These are phyloP conservation scores for Trichophyton equinum DNA, from an alignment of 2,329 filamentous ascomycete species.

Conservation along the genomic window DNA sequence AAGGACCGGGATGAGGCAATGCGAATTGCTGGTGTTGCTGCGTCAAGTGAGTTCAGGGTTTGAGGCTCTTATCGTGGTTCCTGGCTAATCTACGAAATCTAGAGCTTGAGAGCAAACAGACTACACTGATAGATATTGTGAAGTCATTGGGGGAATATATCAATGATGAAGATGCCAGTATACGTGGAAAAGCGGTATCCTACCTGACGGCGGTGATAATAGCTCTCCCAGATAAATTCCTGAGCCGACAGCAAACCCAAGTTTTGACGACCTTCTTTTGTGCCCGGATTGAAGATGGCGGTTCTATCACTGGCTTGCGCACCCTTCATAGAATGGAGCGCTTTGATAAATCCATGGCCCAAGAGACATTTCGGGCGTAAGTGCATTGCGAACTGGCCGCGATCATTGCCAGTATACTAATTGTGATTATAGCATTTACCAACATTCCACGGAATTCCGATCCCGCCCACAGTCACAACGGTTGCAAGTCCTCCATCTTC, in stretches of 20 bases:
- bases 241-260: constrained; percentile 49
- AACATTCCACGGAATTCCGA: constrained; percentile 45
- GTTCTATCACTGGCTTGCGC: constrained; percentile 46
- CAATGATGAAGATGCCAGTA: constrained; percentile 50
- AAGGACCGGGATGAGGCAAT: constrained; percentile 35
- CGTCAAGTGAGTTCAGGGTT: constrained; percentile 27
- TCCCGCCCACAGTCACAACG: constrained; percentile 52
- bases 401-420: neutral
- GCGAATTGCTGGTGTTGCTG: constrained; percentile 32
- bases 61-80: neutral
- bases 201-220: constrained; percentile 34
- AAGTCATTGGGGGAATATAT: constrained; percentile 55
- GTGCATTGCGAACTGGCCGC: constrained; percentile 17
- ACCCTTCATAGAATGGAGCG: constrained; percentile 48
- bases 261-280: constrained; percentile 54
- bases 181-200: constrained; percentile 45
- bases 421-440: constrained; percentile 31
- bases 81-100: constrained; percentile 14
- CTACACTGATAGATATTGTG: constrained; percentile 50
- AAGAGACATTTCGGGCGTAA: constrained; percentile 42
- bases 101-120: constrained; percentile 48
- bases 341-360: constrained; percentile 46
- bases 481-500: constrained; percentile 48
- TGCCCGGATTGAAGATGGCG: constrained; percentile 51
- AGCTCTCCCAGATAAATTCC: constrained; percentile 41